Conservation (phyloP, 192 early-diverging fungal species). For the Funneliformis geosporum region DNA sequence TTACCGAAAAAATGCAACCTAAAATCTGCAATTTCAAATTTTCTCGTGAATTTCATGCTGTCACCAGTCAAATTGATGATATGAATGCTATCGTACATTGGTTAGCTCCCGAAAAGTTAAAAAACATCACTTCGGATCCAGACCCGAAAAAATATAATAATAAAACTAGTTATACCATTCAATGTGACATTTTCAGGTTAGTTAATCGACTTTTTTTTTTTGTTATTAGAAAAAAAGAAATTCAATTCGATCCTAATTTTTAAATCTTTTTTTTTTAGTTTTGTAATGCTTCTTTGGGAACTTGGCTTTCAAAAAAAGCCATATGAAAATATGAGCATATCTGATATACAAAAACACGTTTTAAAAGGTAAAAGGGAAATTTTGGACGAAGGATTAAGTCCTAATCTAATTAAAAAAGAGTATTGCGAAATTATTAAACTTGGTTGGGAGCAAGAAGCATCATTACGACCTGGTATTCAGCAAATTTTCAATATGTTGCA, state of each 20-base stretch:
- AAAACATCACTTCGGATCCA: too few relatives aligned
- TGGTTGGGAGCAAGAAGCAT: background rate
- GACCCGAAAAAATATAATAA: background rate
- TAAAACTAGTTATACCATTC: background rate
- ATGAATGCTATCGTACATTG: constrained; percentile 7
- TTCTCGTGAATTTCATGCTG: background rate
- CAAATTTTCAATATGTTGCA: too few relatives aligned
- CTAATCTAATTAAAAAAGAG: background rate
- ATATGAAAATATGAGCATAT: background rate
- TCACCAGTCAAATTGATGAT: background rate
- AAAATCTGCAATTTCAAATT: constrained; percentile 27
- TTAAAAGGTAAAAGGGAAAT: background rate
- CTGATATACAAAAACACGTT: background rate
- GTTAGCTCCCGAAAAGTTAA: constrained; percentile 30
- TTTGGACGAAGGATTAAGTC: background rate
- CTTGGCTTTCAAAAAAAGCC: background rate
- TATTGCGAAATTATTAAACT: background rate
- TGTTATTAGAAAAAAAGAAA: too few relatives aligned
- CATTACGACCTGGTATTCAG: too few relatives aligned
- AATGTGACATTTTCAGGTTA: constrained; percentile 32
- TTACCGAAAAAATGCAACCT: background rate
- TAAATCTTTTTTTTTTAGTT: background rate
- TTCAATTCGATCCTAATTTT: too few relatives aligned
- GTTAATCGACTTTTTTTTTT: too few relatives aligned
- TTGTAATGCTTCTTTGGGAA: constrained; percentile 4